Base-by-base conservation (phyloP, 2,329 filamentous ascomycete genomes). In the Apiospora koreana region DNA sequence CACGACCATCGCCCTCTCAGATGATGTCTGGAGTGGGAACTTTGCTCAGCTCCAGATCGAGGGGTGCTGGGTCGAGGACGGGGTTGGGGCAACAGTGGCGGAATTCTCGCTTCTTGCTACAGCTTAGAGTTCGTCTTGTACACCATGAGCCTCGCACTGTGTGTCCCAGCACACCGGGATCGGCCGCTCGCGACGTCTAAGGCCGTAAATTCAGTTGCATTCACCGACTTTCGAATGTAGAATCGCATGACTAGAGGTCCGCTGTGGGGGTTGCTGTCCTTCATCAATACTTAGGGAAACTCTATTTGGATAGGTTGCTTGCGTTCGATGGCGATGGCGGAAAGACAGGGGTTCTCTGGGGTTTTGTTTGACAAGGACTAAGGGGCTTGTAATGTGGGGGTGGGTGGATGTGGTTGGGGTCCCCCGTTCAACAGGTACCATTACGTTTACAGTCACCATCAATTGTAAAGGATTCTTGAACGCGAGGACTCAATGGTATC, bases 1-100 rank as follows among this genome's bases (percentile, higher is more conserved):
- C 31, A 68, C 66, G 25, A 48, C 45, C 7, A 35, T 68, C 66
- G 18, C 28, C 4, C 45, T 68, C 18, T 45, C 3, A 16, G 25
- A 21, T 9, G 31, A 23, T 18, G 66, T 46, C 1, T 54, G 66
- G 66, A 48, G 66, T 46, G 66, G 45, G 31, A 18, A 21, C 21
- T 68, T 18, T 9, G 66, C 45, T 25, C 66, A 31, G 42, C 66
- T 68, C 10, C 25, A 48, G 25, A 35, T 68, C 28, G 45, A 50
- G 66, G 45, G 66, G 25, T 68, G 45, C 21, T 68, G 66, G 66
- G 42, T 46, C 10, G 66, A 68, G 18, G 66, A 68, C 16, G 66
- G 66, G 42, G 12, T 54, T 10, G 66, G 45, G n/a, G 66, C 66
- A 12, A 68, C 66, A 3, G 43, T 68, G 3, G 66, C 66, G 42